phyloP scores from a whole-genome alignment of 2,329 filamentous ascomycete genomes.

The Aspergillus pseudoglaucus region DNA sequence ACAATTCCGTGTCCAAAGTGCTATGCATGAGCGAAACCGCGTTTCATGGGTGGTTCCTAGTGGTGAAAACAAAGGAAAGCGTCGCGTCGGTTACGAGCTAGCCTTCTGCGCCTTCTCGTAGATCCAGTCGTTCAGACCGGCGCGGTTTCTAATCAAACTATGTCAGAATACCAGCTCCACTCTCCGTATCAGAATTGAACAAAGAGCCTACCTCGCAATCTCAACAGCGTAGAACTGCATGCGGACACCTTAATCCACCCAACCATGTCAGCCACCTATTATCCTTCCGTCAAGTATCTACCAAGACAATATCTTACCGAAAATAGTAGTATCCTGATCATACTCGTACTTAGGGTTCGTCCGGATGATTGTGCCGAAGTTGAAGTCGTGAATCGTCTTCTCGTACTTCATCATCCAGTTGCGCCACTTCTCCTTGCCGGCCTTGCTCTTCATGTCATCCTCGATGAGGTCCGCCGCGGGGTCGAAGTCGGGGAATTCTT shows the following conservation, averaged over 20 bases:
- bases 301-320: slow-evolving; percentile 52
- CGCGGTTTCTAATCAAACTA: slow-evolving; percentile 57
- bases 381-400: slow-evolving; percentile 93
- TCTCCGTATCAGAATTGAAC: neutral
- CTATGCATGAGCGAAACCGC: neutral
- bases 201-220: slow-evolving; percentile 54
- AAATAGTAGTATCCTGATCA: slow-evolving; percentile 81
- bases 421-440: slow-evolving; percentile 89
- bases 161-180: slow-evolving; percentile 6
- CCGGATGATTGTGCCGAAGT: slow-evolving; percentile 92
- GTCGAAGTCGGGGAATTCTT: slow-evolving; percentile 89
- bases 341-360: slow-evolving; percentile 75
- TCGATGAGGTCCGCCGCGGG: slow-evolving; percentile 74
- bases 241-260: slow-evolving; percentile 48
- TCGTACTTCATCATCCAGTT: slow-evolving; percentile 92
- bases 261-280: slow-evolving; percentile 6
- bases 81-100: slow-evolving; percentile 6
- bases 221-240: slow-evolving; percentile 83
- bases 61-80: neutral
- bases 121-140: slow-evolving; percentile 93
- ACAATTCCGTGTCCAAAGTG: no score
- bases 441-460: slow-evolving; percentile 95
- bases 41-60: neutral
- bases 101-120: slow-evolving; percentile 65
- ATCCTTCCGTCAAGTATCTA: neutral